These are phyloP conservation scores for Kandelia obovata DNA, from an alignment of 345 rosid genomes.

Conservation along the genomic window DNA sequence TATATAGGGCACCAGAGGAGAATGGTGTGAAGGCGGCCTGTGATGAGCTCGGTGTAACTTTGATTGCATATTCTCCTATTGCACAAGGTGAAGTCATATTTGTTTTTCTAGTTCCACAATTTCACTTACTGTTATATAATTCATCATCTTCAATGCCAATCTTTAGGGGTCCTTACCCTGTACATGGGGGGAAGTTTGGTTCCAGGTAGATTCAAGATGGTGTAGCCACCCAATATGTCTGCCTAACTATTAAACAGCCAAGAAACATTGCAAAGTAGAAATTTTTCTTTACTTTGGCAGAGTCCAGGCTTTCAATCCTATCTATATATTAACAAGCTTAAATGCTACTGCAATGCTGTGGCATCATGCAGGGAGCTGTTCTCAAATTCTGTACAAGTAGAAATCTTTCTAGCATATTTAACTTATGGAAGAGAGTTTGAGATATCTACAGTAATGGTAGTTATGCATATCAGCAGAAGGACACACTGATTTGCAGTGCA, in stretches of 20 bases:
- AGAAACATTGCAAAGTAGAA: neutral
- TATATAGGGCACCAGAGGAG: conserved; percentile 79
- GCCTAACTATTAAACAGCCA: too few species aligned
- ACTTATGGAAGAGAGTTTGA: neutral
- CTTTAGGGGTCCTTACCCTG: neutral
- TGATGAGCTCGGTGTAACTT: conserved; percentile 85
- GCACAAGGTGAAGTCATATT: conserved; percentile 66
- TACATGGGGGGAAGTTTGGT: neutral
- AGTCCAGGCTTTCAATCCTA: neutral
- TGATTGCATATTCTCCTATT: conserved; percentile 91
- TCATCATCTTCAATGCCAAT: neutral
- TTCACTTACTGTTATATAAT: neutral
- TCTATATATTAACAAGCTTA: too few species aligned
- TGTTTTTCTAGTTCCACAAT: conserved; percentile 7
- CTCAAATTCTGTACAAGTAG: neutral
- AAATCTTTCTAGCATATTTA: neutral
- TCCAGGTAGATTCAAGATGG: neutral
- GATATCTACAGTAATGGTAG: too few species aligned
- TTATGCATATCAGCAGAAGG: too few species aligned
- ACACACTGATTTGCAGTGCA: too few species aligned
- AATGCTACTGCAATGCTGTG: too few species aligned
- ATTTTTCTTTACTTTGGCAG: neutral
- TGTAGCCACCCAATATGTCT: too few species aligned
- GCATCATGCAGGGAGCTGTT: neutral
- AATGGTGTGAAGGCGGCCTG: conserved; percentile 88